Conservation (phyloP, 768 basidiomycete genomes). For the Boletus vermiculosoides region DNA sequence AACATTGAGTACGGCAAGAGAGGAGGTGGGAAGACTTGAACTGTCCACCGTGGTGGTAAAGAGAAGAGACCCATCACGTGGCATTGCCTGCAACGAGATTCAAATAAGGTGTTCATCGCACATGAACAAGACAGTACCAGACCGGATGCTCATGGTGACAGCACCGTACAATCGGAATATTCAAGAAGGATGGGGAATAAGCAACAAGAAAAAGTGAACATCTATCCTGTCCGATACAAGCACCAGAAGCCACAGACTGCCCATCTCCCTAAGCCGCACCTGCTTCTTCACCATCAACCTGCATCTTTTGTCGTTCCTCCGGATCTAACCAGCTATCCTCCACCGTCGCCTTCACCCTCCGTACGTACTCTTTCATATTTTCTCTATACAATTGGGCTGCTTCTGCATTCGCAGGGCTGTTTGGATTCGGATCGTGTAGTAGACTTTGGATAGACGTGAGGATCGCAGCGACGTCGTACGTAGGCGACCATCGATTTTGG, state of each 20-base stretch:
- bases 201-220: not conserved
- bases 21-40: not conserved
- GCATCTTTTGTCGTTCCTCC: conserved; percentile 62
- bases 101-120: not conserved
- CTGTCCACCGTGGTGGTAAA: not conserved
- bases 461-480: conserved; percentile 98
- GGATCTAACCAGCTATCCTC: conserved; percentile 94
- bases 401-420: conserved; percentile 97
- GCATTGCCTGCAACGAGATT: not conserved
- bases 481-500: conserved; percentile 98
- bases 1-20: not conserved
- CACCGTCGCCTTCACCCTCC: conserved; percentile 88
- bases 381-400: conserved; percentile 96
- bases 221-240: conserved; percentile 5
- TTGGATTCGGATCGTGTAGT: conserved; percentile 96
- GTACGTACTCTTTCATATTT: conserved; percentile 98
- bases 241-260: not conserved
- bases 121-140: not conserved
- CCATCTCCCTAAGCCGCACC: not conserved
- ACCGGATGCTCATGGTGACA: not conserved
- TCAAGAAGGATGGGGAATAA: not conserved
- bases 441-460: conserved; percentile 95
- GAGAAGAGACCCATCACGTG: not conserved
- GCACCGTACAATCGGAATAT: not conserved
- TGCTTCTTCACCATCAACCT: conserved; percentile 33